A percentile compares a stretch with the other conserved stretches of the same genome.
phyloP scores from a whole-genome alignment of 2,329 filamentous ascomycete species.

The Apiospora koreana region DNA sequence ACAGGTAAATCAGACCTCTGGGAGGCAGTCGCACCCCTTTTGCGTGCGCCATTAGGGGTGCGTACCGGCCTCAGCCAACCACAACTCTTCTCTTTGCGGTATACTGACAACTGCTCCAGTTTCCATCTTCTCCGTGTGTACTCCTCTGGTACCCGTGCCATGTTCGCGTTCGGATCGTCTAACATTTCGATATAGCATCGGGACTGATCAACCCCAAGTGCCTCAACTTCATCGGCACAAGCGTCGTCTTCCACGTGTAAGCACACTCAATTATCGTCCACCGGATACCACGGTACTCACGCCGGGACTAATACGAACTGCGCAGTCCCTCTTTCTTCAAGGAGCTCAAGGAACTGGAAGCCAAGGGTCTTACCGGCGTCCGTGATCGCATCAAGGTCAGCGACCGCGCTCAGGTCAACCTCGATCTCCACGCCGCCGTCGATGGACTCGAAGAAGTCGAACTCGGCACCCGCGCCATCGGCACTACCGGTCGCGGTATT shows the following conservation, averaged over 20 bases:
- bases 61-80: neutral
- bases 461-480: conserved; percentile 31
- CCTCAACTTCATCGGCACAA: conserved; percentile 67
- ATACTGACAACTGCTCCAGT: neutral
- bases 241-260: conserved; percentile 33
- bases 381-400: conserved; percentile 62
- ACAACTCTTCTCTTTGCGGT: neutral
- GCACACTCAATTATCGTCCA: neutral
- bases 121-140: conserved; percentile 17
- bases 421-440: conserved; percentile 64
- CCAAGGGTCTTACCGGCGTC: conserved; percentile 57
- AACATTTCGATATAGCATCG: conserved; percentile 41
- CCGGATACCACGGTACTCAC: neutral
- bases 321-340: conserved; percentile 60
- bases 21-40: conserved; percentile 9
- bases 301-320: neutral
- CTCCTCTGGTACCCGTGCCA: neutral
- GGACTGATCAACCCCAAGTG: conserved; percentile 72
- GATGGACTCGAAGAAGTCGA: conserved; percentile 67
- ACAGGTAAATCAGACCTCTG: conserved; percentile 11
- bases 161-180: neutral
- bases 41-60: conserved; percentile 10
- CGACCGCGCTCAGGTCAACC: conserved; percentile 62
- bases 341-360: conserved; percentile 61
- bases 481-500: conserved; percentile 38